Conservation (phyloP, 768 basidiomycete genomes). For the Mrakia hoshinonis region DNA sequence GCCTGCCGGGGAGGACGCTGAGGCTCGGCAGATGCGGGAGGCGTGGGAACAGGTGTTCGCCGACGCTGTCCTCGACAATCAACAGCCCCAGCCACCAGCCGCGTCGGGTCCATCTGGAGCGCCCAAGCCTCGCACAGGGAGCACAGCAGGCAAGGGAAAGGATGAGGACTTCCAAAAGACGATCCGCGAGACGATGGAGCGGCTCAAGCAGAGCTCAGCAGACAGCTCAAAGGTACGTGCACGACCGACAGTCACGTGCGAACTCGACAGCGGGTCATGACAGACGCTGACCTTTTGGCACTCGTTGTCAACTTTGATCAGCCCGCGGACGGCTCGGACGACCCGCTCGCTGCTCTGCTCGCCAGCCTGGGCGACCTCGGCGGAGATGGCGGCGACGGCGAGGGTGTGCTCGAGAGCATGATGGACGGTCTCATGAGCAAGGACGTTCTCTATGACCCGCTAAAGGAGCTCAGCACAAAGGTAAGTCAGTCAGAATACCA, state of each 20-base stretch:
- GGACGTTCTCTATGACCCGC: conserved; percentile 73
- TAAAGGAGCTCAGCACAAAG: conserved; percentile 68
- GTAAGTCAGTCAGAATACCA: conserved; percentile 48
- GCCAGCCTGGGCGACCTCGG: conserved; percentile 33
- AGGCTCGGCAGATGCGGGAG: neutral
- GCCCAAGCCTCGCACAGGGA: conserved; percentile 25
- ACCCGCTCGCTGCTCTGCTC: conserved; percentile 36
- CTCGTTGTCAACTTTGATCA: neutral
- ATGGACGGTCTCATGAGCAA: conserved; percentile 74
- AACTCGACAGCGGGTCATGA: neutral
- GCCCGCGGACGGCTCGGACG: conserved; percentile 31
- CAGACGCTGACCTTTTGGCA: neutral
- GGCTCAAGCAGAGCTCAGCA: conserved; percentile 48
- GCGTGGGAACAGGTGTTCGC: conserved; percentile 67
- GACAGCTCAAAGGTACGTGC: conserved; percentile 1
- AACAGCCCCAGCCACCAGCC: neutral
- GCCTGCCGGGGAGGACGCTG: neutral
- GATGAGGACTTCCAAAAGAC: conserved; percentile 54
- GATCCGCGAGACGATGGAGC: conserved; percentile 64
- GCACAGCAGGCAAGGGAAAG: neutral
- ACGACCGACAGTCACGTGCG: neutral
- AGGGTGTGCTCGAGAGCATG: conserved; percentile 63
- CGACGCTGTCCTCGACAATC: conserved; percentile 51
- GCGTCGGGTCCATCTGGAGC: conserved; percentile 1
- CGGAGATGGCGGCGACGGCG: conserved; percentile 39